Base-by-base conservation (phyloP, 768 basidiomycete genomes). In the Sporobolomyces roseus region DNA sequence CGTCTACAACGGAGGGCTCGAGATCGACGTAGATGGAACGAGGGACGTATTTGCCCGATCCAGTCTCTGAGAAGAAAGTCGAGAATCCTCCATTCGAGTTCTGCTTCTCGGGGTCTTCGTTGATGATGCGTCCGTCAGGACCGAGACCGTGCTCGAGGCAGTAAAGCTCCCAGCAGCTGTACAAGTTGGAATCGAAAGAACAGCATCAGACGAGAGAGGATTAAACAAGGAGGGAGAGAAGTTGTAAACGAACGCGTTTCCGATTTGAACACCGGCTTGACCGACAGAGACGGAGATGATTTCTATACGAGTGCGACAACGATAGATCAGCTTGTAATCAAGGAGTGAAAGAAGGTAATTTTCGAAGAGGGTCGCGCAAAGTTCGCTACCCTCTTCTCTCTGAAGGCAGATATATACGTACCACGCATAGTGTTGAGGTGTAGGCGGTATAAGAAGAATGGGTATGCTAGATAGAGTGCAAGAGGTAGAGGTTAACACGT, bases 51-150 rank as follows among this genome's bases (percentile, higher is more conserved):
- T 70, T 69, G 68, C 71, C 70, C 61, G 91, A 87, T 36, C 89
- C 89, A 56, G 94, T 98, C 84, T 99, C 96, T 43, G 92, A 94
- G 84, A 99, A 99, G 85, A 99, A 99, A 72, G 96, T 99, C 80
- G 88, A 90, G 85, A 99, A 98, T 77, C 96, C 96, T 81, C 86
- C 88, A 75, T 92, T 54, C 52, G 53, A 56, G 68, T 68, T 64
- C 62, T 69, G 68, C 68, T 69, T 69, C 56, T 69, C 68, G 46
- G 66, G 65, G 49, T 63, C 62, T 52, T 66, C 58, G 66, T 66
- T 63, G 54, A 70, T 38, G 63, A 72, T 68, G 79, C 73, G 74
- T 68, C 63, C 65, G 12, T 71, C 51, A 63, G 58, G 65, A 43
- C 61, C 65, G 63, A 99, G 83, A 79, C 93, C 93, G 81, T 98